phyloP scores from a whole-genome alignment of 2,329 filamentous ascomycete genomes.

The Fusarium secorum region DNA sequence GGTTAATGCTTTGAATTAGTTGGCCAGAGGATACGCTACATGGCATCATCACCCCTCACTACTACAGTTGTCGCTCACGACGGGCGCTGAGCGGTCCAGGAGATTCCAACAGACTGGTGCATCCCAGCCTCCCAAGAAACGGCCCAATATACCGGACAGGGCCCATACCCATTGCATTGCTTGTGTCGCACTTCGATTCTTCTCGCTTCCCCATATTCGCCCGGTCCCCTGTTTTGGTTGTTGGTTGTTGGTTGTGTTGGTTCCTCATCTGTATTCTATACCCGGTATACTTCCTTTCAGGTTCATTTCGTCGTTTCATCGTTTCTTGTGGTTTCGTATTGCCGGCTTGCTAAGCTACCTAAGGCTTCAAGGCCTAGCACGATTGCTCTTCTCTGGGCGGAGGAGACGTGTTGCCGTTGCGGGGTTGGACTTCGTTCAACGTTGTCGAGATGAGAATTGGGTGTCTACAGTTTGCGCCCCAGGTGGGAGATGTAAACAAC shows the following conservation, averaged over 20 bases:
- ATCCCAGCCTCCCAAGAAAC: not conserved
- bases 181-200: conserved; percentile 7
- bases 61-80: not conserved
- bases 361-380: not conserved
- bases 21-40: not conserved
- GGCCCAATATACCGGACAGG: conserved; percentile 3
- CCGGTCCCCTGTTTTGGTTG: conserved; percentile 4
- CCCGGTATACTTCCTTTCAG: not conserved
- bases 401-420: not conserved
- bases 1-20: conserved; percentile 3
- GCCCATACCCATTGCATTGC: not conserved
- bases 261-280: conserved; percentile 4
- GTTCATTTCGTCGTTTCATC: not conserved
- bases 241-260: not conserved
- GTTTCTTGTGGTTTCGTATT: not conserved
- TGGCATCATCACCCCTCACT: not conserved
- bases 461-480: conserved; percentile 75
- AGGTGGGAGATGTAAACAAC: conserved; percentile 73
- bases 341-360: not conserved
- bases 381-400: not conserved
- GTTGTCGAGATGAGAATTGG: conserved; percentile 67
- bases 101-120: not conserved
- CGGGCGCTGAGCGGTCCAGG: not conserved
- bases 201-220: not conserved
- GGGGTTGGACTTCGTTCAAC: conserved; percentile 4